Conservation (phyloP, 306 rosid genomes). For the Elaeagnus macrophylla region DNA sequence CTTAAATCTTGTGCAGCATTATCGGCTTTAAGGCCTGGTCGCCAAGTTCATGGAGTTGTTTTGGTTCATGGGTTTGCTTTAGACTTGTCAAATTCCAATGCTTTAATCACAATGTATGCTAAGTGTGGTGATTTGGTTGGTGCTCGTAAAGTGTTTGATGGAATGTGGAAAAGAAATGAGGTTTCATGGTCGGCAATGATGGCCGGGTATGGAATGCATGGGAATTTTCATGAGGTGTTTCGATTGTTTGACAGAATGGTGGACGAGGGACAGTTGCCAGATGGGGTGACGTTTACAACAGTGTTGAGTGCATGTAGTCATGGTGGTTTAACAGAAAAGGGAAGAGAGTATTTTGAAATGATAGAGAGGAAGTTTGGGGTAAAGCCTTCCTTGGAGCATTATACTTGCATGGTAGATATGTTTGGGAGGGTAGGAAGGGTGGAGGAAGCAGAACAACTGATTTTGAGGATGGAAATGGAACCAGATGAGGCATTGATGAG, state of each 20-base stretch:
- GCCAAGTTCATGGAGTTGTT: conserved; percentile 51
- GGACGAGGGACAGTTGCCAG: conserved; percentile 46
- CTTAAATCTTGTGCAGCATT: conserved; percentile 50
- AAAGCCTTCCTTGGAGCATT: conserved; percentile 45
- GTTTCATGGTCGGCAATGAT: conserved; percentile 52
- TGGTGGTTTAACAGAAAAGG: conserved; percentile 51
- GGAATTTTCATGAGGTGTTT: conserved; percentile 43
- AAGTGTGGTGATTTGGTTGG: conserved; percentile 41
- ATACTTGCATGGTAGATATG: conserved; percentile 77
- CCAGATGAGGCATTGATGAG: conserved; percentile 51
- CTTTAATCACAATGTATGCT: conserved; percentile 45
- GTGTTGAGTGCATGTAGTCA: conserved; percentile 62
- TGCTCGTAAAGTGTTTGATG: conserved; percentile 53
- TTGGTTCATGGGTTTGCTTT: conserved; percentile 40
- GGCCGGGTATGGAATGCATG: conserved; percentile 54
- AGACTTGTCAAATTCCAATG: conserved; percentile 45
- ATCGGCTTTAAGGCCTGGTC: conserved; percentile 35
- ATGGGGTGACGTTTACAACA: conserved; percentile 36
- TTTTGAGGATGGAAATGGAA: conserved; percentile 41
- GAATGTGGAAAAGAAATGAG: conserved; percentile 37
- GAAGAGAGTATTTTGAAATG: conserved; percentile 43
- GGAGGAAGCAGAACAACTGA: conserved; percentile 58
- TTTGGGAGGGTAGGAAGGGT: conserved; percentile 57
- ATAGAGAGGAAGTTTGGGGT: conserved; percentile 40
- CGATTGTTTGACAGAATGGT: conserved; percentile 46